These are phyloP conservation scores for Alternaria brassicae DNA, from an alignment of 2,329 filamentous ascomycete species.

Conservation along the genomic window DNA sequence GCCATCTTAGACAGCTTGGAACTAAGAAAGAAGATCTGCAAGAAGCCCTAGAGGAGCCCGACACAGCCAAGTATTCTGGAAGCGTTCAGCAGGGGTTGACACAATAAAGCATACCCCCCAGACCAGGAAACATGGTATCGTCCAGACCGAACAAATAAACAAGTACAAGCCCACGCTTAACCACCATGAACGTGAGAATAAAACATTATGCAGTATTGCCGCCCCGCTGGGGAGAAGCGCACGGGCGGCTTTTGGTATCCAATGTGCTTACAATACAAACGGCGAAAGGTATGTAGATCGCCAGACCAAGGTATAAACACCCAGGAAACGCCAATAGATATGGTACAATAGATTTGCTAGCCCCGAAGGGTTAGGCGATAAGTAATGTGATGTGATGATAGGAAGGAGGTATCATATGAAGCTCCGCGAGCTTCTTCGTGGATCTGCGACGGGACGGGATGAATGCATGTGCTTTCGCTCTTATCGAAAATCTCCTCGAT, in stretches of 20 bases:
- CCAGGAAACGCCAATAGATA: constrained; percentile 4
- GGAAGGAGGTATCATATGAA: not conserved
- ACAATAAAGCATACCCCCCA: no score
- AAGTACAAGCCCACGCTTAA: not conserved
- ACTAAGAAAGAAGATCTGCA: no score
- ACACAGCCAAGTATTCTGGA: no score
- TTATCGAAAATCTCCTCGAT: no score
- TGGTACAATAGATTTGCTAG: not conserved
- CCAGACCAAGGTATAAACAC: constrained; percentile 7
- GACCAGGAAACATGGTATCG: constrained; percentile 1
- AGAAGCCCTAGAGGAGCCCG: no score
- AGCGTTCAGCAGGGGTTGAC: no score
- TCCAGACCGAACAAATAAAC: not conserved
- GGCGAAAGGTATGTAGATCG: not conserved
- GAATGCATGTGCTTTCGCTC: not conserved
- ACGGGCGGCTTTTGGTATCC: not conserved
- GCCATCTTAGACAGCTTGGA: no score
- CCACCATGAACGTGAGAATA: not conserved
- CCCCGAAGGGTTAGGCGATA: not conserved
- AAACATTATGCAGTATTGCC: constrained; percentile 8
- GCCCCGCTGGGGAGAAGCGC: not conserved
- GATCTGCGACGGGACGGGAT: constrained; percentile 12
- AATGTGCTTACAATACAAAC: constrained; percentile 7
- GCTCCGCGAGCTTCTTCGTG: not conserved
- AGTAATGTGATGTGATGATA: not conserved